These are phyloP conservation scores for Colletotrichum tamarilloi DNA, from an alignment of 2,329 filamentous ascomycete species.

Conservation along the genomic window DNA sequence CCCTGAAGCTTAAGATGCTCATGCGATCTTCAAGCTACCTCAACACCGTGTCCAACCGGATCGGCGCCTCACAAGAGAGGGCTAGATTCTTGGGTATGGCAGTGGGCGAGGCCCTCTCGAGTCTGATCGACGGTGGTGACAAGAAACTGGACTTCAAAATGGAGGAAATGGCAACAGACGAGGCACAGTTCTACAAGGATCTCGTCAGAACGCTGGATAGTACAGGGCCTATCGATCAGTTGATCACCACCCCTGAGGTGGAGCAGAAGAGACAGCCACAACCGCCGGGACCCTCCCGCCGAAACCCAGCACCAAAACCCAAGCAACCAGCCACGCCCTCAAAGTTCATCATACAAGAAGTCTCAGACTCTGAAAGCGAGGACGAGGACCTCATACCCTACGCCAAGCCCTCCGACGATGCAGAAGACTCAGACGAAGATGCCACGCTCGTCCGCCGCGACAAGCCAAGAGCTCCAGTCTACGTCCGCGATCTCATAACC, in stretches of 20 bases:
- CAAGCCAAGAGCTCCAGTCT: conserved; percentile 87
- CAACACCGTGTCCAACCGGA: conserved; percentile 83
- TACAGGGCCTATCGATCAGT: conserved; percentile 65
- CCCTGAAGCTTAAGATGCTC: conserved; percentile 74
- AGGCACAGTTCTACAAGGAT: conserved; percentile 79
- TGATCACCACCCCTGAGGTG: conserved; percentile 49
- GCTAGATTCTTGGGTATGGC: conserved; percentile 89
- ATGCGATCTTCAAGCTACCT: conserved; percentile 80
- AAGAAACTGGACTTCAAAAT: conserved; percentile 85
- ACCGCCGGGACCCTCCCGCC: conserved; percentile 28
- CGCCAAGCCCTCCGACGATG: conserved; percentile 86
- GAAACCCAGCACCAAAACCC: conserved; percentile 39
- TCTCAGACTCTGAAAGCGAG: conserved; percentile 69
- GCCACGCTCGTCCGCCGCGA: conserved; percentile 86
- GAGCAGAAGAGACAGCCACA: conserved; percentile 33
- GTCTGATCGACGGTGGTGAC: conserved; percentile 73
- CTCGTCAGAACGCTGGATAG: conserved; percentile 73
- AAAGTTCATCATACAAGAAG: conserved; percentile 72
- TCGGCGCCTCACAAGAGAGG: conserved; percentile 79
- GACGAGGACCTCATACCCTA: conserved; percentile 81
- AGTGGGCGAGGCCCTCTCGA: conserved; percentile 78
- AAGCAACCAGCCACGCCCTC: conserved; percentile 44
- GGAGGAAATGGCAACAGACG: conserved; percentile 78
- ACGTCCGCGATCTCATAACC: conserved; percentile 84
- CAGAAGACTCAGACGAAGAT: conserved; percentile 93